Base-by-base conservation (phyloP, 1,139 yeast species). In the Hyphopichia pseudoburtonii region DNA sequence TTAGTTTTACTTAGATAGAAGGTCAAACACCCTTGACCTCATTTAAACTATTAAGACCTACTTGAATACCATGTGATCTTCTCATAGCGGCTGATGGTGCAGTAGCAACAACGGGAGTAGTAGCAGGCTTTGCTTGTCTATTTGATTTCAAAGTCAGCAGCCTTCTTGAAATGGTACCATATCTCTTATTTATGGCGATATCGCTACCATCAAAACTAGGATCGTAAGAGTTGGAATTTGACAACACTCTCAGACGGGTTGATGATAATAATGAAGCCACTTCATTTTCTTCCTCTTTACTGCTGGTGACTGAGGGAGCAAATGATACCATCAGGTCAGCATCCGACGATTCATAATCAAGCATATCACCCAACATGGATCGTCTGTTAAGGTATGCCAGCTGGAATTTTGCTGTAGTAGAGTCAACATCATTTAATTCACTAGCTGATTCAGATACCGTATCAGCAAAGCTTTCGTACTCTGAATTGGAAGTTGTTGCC, bases 311-410 rank as follows among this genome's bases (percentile, higher is more conserved):
- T 14, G 21, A 18, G 9, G n/a, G 16, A 15, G 27, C n/a, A 11
- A 36, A 27, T 8, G 32, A 30, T 7, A 27, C 12, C 7, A 14
- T 28, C 34, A 33, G 36, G 19, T 51, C 25, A n/a, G 10, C 15
- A 17, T 24, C 60, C n/a, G 49, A 54, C 2, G 75, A 69, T 23
- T 60, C 64, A 41, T 70, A 70, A 38, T 70, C 76, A 38, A 71
- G 57, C 77, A 71, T 70, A 12, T 70, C 76, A 17, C 74, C 73
- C 42, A 71, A 53, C 53, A 71, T 62, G 3, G 74, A 68, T 40
- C 70, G 61, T 41, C 77, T 57, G 45, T 70, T 64, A 36, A 52
- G 49, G 35, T 38, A 54, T 25, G 47, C 47, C 33, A 45, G 51
- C 41, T 51, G 48, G 43, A 62, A 60, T 32, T 53, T 55, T 30